phyloP scores from a whole-genome alignment of 108 stramenopile species.

The Nitzschia sp. region DNA sequence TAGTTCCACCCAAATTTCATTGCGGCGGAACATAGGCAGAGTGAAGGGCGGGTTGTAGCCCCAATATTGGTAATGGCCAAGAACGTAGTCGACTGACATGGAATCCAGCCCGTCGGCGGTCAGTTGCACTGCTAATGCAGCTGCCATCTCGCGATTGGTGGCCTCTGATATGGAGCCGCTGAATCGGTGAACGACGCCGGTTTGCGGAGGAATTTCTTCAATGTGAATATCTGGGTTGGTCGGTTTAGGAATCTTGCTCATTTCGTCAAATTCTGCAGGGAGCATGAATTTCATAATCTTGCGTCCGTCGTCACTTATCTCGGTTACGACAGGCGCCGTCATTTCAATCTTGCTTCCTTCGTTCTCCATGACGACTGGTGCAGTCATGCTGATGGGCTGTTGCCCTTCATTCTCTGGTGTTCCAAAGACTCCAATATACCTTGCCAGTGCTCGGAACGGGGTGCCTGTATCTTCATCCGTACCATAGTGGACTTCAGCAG shows the following conservation, averaged over 20 bases:
- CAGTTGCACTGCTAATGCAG: slow-evolving; percentile 50
- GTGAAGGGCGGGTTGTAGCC: slow-evolving; percentile 91
- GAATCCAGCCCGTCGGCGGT: slow-evolving; percentile 56
- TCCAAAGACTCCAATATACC: slow-evolving; percentile 88
- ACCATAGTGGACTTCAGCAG: slow-evolving; percentile 22
- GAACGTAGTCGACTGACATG: slow-evolving; percentile 54
- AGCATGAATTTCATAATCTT: slow-evolving; percentile 88
- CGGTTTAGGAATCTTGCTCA: slow-evolving; percentile 82
- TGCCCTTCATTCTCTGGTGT: slow-evolving; percentile 66
- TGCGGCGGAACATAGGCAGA: slow-evolving; percentile 80
- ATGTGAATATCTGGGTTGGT: slow-evolving; percentile 72
- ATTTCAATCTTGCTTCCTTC: slow-evolving; percentile 56
- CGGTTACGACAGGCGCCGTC: slow-evolving; percentile 79
- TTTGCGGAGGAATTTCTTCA: slow-evolving; percentile 56
- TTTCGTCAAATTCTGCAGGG: slow-evolving; percentile 67
- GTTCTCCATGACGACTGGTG: slow-evolving; percentile 68
- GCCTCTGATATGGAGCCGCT: slow-evolving; percentile 47
- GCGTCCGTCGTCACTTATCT: slow-evolving; percentile 22
- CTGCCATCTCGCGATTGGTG: slow-evolving; percentile 43
- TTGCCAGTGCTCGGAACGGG: slow-evolving; percentile 65
- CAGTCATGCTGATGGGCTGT: slow-evolving; percentile 78
- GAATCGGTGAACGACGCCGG: slow-evolving; percentile 80
- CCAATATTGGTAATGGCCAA: slow-evolving; percentile 70
- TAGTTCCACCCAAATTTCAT: slow-evolving; percentile 85
- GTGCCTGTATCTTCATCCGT: slow-evolving; percentile 33